phyloP scores from a whole-genome alignment of 306 rosid genomes.

The Arachis hypogaea region DNA sequence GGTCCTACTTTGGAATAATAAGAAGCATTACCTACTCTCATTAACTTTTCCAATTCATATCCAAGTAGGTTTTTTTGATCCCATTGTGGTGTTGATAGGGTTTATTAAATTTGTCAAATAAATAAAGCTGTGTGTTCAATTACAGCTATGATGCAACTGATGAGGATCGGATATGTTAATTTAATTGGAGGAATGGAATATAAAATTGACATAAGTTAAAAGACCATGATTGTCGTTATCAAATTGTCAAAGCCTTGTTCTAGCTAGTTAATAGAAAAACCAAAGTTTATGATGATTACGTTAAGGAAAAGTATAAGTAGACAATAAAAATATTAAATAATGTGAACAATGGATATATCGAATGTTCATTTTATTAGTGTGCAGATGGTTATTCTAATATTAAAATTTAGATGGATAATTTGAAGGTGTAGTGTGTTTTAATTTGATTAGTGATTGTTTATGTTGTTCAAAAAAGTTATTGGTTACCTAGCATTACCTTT shows the following conservation, averaged over 20 bases:
- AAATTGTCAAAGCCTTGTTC: constrained; percentile 24
- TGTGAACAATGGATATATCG: too few relatives aligned
- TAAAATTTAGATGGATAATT: too few relatives aligned
- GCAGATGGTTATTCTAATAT: too few relatives aligned
- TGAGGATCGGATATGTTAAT: constrained; percentile 34
- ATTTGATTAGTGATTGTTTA: too few relatives aligned
- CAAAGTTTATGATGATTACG: background rate
- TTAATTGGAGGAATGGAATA: constrained; percentile 22
- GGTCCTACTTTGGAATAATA: constrained; percentile 33
- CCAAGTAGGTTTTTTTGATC: constrained; percentile 19
- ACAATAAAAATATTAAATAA: too few relatives aligned
- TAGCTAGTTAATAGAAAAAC: background rate
- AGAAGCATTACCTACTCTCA: constrained; percentile 21
- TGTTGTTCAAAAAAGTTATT: too few relatives aligned
- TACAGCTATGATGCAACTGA: constrained; percentile 6
- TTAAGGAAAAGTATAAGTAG: too few relatives aligned
- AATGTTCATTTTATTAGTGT: too few relatives aligned
- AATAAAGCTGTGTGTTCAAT: background rate
- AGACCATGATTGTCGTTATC: constrained; percentile 21
- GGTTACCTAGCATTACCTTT: too few relatives aligned
- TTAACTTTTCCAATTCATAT: constrained; percentile 33
- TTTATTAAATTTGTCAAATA: constrained; percentile 18
- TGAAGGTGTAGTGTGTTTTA: too few relatives aligned
- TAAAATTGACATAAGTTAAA: constrained; percentile 20
- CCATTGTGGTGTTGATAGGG: constrained; percentile 5